Base-by-base conservation (phyloP, 2,329 filamentous ascomycete genomes). In the Chrysoporthe deuterocubensis region DNA sequence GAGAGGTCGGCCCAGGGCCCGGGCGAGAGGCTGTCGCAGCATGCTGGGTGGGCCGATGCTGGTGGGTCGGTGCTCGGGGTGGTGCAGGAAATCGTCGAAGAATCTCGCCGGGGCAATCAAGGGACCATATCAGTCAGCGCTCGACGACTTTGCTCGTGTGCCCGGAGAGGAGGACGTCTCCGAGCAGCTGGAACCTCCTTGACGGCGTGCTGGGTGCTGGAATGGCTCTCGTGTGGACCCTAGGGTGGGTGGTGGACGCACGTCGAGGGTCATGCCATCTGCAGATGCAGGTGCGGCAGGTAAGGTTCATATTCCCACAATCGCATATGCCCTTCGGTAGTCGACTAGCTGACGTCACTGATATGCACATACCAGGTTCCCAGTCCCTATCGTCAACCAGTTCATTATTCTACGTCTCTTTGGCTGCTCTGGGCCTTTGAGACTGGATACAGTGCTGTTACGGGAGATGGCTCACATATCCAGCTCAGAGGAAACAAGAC, bases 1-100 rank as follows among this genome's bases (percentile, higher is more conserved):
- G 18, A 60, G 64, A 56, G 73, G 64, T 64, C 72, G 74, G 50
- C 73, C 66, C 40, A 76, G 67, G 26, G 71, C 71, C 65, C 74
- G 74, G 52, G 73, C 62, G 40, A 72, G 65, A 54, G 73, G 63
- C 66, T 73, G 75, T 64, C 73, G 74, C 44, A 78, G 69, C 78
- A 79, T 79, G 56, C 48, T 68, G 67, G 59, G 64, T 37, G 57
- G 32, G 18, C 34, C 34, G 48, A 7, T 48, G 60, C 60, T 40
- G 46, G 34, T 21, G 18, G 57, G 7, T 6, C 26, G 26, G 26
- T 26, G 26, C 26, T 26, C 26, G 26, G 2, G 26, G 26, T 26
- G 26, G 26, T 26, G 26, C 26, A 2, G 26, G 26, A 26, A 26
- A 40, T 9, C 9, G 37, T 40, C 37, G 37, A 40, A 40, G 37